A percentile compares a stretch with the other conserved stretches of the same genome.
Evolutionary conservation across 2,329 filamentous ascomycete species (phyloP).

Genomic region (Pestalotiopsis sp.): DNA sequence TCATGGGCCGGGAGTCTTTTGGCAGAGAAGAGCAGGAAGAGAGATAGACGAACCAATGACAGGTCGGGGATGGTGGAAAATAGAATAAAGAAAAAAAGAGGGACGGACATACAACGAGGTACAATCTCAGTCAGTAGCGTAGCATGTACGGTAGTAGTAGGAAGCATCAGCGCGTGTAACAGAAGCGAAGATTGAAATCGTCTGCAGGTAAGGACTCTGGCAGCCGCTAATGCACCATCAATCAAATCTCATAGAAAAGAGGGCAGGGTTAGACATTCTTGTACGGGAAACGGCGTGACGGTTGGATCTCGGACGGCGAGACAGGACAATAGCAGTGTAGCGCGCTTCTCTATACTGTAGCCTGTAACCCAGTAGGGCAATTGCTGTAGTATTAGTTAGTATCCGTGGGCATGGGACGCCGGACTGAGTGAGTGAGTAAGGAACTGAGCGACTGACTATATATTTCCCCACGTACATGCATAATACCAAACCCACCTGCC

Average conservation of each 20-base stretch:
- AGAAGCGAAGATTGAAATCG: slow-evolving; percentile 16
- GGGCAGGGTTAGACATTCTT: slow-evolving; percentile 27
- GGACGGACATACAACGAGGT: not conserved
- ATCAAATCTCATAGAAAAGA: slow-evolving; percentile 32
- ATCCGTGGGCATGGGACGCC: too few species aligned
- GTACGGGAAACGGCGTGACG: slow-evolving; percentile 28
- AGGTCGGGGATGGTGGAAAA: not conserved
- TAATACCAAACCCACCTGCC: slow-evolving; percentile 23
- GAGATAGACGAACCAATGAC: slow-evolving; percentile 14
- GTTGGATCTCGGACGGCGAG: slow-evolving; percentile 21
- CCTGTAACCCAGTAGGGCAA: not conserved
- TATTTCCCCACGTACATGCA: slow-evolving; percentile 35
- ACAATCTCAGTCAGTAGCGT: too few species aligned
- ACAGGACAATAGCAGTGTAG: not conserved
- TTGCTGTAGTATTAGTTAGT: slow-evolving; percentile 19
- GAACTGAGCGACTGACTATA: slow-evolving; percentile 23
- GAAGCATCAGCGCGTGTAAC: not conserved
- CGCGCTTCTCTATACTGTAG: not conserved
- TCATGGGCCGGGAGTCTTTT: slow-evolving; percentile 25
- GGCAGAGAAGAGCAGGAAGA: slow-evolving; percentile 23
- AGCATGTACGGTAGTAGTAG: too few species aligned
- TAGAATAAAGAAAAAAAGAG: not conserved
- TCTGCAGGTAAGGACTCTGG: slow-evolving; percentile 30
- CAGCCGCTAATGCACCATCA: slow-evolving; percentile 43
- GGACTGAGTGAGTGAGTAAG: not conserved